Percentiles rank a stretch among this genome's conserved stretches.
These are phyloP conservation scores for Apiospora pterosperma DNA, from an alignment of 2,329 filamentous ascomycete genomes.

Conservation along the genomic window DNA sequence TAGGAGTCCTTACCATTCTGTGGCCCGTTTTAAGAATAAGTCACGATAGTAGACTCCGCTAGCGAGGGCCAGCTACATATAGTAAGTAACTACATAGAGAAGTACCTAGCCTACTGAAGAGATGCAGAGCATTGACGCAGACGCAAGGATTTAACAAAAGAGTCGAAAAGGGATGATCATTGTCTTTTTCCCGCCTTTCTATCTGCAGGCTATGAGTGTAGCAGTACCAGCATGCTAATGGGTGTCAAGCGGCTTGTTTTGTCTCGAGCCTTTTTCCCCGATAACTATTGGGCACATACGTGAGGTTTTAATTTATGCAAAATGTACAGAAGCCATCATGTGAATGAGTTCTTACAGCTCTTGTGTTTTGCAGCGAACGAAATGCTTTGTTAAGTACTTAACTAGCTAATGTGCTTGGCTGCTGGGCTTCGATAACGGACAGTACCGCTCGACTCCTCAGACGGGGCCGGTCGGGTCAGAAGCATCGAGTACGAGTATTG, in stretches of 20 bases:
- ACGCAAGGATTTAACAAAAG: background rate
- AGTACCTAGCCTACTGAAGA: background rate
- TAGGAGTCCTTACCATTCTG: background rate
- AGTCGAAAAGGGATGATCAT: background rate
- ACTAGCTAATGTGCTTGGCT: background rate
- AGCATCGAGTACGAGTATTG: background rate
- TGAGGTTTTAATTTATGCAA: no score
- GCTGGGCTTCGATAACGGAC: background rate
- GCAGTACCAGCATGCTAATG: background rate
- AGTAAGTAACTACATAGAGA: background rate
- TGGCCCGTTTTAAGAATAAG: background rate
- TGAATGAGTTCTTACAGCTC: background rate
- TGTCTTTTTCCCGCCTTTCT: background rate
- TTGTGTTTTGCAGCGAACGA: background rate
- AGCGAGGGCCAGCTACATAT: background rate
- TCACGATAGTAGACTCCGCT: background rate
- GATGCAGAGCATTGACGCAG: slow-evolving; percentile 6
- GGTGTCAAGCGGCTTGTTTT: background rate
- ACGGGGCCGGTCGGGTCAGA: background rate
- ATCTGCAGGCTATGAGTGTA: background rate
- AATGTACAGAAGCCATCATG: background rate
- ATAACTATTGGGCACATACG: background rate
- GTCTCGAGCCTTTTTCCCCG: background rate
- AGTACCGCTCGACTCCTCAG: background rate
- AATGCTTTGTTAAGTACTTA: background rate